Evolutionary conservation across 768 basidiomycete species (phyloP), one percentile per base, ranked within the genome.

Genomic region (Mycena polygramma): DNA sequence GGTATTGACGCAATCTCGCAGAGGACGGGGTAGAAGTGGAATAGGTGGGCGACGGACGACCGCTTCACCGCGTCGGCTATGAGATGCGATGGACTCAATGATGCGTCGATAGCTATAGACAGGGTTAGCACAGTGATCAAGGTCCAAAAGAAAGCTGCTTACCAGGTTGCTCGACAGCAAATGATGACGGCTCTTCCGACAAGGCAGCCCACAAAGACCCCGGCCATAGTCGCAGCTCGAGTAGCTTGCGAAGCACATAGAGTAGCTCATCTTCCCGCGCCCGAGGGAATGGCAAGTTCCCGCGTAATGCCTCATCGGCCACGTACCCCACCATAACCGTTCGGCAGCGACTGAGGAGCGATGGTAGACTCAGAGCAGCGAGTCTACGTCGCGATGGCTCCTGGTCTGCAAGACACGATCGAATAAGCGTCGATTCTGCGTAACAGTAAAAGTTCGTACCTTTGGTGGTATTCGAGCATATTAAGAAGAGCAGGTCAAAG

Each of bases 191-290:
- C 9, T 89, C 75, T n/a, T 89, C 86, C 1, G 93, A 92, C 9
- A 91, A 76, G 0, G 92, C 90, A 0, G 93, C 92, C 91, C 92
- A 94, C 10, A 96, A 79, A 2, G 90, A 90, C 3, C 93, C 93
- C 15, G 90, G 83, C 89, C 90, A 93, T 13, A 98, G 80, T n/a
- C 85, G 85, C 24, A 96, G 81, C 43, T 87, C 86, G 15, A 89
- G 83, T n/a, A 98, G 82, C 70, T 94, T 94, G 49, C 88, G 88
- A 15, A 98, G 81, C 35, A 96, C 87, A 76, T 96, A 97, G 2
- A 97, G 78, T 17, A 99, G 77, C 74, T 98, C 97, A 74, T 97
- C 95, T 79, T 98, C 96, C 30, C 95, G 87, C 0, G 90, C 88
- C 63, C 96, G 88, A 51, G 94, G 90, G 80, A 98, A 97, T 1